A percentile compares a stretch with the other conserved stretches of the same genome.
Conservation (phyloP, 2,329 filamentous ascomycete genomes). For the Biscogniauxia marginata region DNA sequence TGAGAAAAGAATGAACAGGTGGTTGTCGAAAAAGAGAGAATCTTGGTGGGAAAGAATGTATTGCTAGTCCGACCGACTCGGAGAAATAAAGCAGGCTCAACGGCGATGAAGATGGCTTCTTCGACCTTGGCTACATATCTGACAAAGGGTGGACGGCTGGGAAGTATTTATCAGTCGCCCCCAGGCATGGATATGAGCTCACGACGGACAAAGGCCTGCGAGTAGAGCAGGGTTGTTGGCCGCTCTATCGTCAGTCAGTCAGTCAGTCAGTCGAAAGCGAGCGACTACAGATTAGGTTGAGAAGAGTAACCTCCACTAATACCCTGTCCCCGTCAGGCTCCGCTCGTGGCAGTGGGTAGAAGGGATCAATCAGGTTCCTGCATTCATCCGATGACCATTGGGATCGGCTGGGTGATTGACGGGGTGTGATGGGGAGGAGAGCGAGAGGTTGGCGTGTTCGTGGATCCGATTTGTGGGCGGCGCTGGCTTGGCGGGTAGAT, state of each 20-base stretch:
- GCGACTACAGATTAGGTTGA: too few species aligned
- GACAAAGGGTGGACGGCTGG: neutral
- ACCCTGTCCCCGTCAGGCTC: neutral
- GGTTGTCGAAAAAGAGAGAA: constrained; percentile 3
- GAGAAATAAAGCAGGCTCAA: neutral
- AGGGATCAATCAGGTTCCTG: neutral
- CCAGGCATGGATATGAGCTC: neutral
- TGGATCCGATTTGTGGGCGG: neutral
- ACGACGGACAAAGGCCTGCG: too few species aligned
- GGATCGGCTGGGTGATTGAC: neutral
- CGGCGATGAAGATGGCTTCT: neutral
- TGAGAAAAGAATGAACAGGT: constrained; percentile 6
- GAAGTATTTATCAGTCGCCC: neutral
- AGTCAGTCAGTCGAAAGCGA: too few species aligned
- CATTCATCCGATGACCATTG: neutral
- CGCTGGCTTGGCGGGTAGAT: neutral
- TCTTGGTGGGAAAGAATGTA: constrained; percentile 12
- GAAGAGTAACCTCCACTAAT: neutral
- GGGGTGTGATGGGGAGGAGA: neutral
- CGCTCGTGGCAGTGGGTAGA: neutral
- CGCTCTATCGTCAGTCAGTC: too few species aligned
- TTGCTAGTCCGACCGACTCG: neutral
- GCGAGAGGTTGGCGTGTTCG: neutral
- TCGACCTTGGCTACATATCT: neutral
- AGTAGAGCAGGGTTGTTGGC: too few species aligned